Conservation (phyloP, 148 eudicot genomes). For the Cornus kousa region DNA sequence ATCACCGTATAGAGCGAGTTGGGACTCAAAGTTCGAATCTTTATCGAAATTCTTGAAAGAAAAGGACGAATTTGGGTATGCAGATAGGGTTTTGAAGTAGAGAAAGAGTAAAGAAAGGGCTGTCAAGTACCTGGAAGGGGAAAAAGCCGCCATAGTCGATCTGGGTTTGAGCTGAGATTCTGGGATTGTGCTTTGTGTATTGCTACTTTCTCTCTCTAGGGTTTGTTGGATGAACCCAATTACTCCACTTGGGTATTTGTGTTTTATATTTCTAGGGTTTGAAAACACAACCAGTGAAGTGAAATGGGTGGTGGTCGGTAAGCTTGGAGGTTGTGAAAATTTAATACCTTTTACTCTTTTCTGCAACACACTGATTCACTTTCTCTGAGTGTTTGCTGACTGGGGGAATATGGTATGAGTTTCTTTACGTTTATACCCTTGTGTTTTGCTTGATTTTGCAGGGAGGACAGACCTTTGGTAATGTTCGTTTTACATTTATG, state of each 20-base stretch:
- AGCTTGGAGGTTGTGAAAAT: conserved; percentile 46
- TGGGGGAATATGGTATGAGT: conserved; percentile 34
- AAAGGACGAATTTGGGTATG: conserved; percentile 44
- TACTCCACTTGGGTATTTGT: background rate
- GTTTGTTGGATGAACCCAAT: conserved; percentile 27
- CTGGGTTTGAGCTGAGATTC: conserved; percentile 22
- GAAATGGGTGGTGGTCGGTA: conserved; percentile 21
- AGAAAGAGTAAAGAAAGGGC: conserved; percentile 27
- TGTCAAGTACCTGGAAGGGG: conserved; percentile 33
- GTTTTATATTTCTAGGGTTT: conserved; percentile 14
- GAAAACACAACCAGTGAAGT: conserved; percentile 20
- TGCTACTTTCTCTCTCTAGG: conserved; percentile 15
- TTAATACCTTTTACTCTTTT: conserved; percentile 27
- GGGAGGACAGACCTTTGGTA: background rate
- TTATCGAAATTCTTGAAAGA: conserved; percentile 44
- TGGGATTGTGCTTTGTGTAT: background rate
- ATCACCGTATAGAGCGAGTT: conserved; percentile 58
- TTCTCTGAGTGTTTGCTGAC: conserved; percentile 43
- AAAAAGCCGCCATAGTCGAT: conserved; percentile 36
- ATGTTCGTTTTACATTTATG: background rate
- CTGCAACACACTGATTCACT: conserved; percentile 23
- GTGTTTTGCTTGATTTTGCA: background rate
- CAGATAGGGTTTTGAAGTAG: conserved; percentile 29
- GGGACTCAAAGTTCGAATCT: conserved; percentile 46
- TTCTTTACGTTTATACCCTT: conserved; percentile 21